Evolutionary conservation across 495 filamentous ascomycete genomes (phyloP).

Genomic region (Aspergillus leporis): DNA sequence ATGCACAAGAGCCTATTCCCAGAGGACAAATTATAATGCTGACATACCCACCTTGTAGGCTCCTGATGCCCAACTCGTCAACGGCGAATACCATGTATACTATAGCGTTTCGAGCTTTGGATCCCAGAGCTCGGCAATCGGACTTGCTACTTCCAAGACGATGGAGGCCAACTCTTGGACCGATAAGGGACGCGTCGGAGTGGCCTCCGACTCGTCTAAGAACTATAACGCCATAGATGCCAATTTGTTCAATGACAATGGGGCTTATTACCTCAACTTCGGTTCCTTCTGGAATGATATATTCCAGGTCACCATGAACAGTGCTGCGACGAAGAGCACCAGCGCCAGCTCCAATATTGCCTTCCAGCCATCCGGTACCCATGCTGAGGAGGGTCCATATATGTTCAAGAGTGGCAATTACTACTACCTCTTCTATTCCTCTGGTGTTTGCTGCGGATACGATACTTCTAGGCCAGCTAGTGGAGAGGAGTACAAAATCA

Average conservation of each 20-base stretch:
- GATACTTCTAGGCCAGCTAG: slow-evolving; percentile 48
- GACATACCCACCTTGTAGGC: slow-evolving; percentile 49
- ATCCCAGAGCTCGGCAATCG: slow-evolving; percentile 65
- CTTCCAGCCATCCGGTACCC: slow-evolving; percentile 51
- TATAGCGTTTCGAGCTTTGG: slow-evolving; percentile 72
- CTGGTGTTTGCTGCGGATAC: slow-evolving; percentile 67
- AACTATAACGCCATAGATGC: slow-evolving; percentile 74
- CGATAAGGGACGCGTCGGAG: slow-evolving; percentile 51
- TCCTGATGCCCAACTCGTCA: slow-evolving; percentile 60
- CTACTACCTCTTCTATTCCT: slow-evolving; percentile 71
- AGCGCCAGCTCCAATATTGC: slow-evolving; percentile 51
- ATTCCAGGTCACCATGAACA: slow-evolving; percentile 61
- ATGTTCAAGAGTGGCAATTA: slow-evolving; percentile 58
- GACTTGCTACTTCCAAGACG: slow-evolving; percentile 62
- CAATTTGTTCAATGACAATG: slow-evolving; percentile 55
- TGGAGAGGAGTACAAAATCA: slow-evolving; percentile 71
- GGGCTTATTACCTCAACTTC: slow-evolving; percentile 60
- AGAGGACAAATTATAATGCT: neutral
- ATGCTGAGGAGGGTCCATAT: slow-evolving; percentile 61
- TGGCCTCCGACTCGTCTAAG: slow-evolving; percentile 46
- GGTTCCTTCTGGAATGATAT: slow-evolving; percentile 73
- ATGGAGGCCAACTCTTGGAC: slow-evolving; percentile 64
- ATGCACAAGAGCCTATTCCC: neutral
- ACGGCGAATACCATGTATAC: slow-evolving; percentile 65
- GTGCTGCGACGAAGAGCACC: slow-evolving; percentile 39